Evolutionary conservation across 176 grass and related monocot species (phyloP).

Genomic region (Oryza rufipogon): DNA sequence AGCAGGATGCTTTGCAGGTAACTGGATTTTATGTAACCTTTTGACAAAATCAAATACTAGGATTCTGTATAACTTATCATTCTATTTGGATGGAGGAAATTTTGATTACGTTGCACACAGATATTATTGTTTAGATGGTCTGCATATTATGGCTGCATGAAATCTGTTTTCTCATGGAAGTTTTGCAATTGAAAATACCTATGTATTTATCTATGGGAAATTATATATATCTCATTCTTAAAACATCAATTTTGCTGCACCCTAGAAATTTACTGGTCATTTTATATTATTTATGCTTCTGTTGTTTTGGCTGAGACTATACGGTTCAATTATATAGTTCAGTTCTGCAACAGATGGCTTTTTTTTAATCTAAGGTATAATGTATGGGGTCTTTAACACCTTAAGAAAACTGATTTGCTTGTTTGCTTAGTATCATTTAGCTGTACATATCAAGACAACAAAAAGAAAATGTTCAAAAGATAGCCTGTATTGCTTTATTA

Average conservation of each 20-base stretch:
- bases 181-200: conserved; percentile 3
- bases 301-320: not conserved
- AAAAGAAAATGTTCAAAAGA: not conserved
- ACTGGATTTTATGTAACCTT: conserved; percentile 38
- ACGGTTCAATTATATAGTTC: not conserved
- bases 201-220: not conserved
- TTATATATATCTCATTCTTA: conserved; percentile 4
- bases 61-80: conserved; percentile 11
- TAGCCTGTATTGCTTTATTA: conserved; percentile 19
- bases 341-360: not conserved
- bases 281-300: not conserved
- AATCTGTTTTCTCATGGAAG: not conserved
- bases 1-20: conserved; percentile 94
- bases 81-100: not conserved
- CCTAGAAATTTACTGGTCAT: not conserved
- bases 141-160: conserved; percentile 9
- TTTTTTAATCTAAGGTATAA: not conserved
- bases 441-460: not conserved
- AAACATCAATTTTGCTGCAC: not conserved
- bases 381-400: not conserved
- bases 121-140: conserved; percentile 2
- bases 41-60: conserved; percentile 20
- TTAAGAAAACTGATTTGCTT: conserved; percentile 6
- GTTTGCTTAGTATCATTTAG: not conserved
- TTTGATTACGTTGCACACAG: not conserved